Evolutionary conservation across 2,329 filamentous ascomycete species (phyloP), one percentile per base, ranked within the genome.

Genomic region (Fusarium nematophilum): DNA sequence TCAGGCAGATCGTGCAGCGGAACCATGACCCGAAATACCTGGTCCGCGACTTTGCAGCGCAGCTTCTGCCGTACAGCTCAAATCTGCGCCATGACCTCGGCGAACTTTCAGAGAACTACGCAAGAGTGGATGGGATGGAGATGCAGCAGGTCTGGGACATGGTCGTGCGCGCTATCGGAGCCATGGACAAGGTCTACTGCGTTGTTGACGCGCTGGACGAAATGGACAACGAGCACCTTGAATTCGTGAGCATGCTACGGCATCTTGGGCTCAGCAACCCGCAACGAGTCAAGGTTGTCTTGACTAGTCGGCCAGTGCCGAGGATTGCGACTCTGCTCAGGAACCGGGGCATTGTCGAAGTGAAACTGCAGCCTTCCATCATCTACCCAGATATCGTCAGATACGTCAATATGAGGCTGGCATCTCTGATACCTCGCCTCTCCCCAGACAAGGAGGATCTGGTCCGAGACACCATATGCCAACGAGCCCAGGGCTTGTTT

Each of bases 151-250:
- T 33, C 31, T 33, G 31, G 31, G 31, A 33, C 31, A 33, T 15
- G 7, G n/a, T 33, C 4, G 6, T 2, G 31, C 31, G 31, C 6
- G 31, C 31, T 7, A 33, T 33, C 9, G 31, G 31, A 33, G 31
- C 31, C 13, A 33, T 33, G 31, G 29, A 15, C 11, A 49, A 34
- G 23, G 75, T 73, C 0, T 81, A 75, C 49, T 76, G 74, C 40
- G 67, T 81, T 5, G 72, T 69, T 0, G 78, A 81, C 55, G 78
- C 78, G 1, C 67, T 81, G 4, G 80, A 82, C 55, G 79, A 82
- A 61, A 80, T 82, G 73, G 74, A 78, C 45, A 23, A 64, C 11
- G 74, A 66, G 0, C 67, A 77, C 18, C 30, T 53, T 0, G 31
- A 13, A 2, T 77, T 80, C 29, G 56, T 80, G 3, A 42, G 69